Evolutionary conservation across 1,284 basidiomycete species (phyloP), one percentile per base, ranked within the genome.

Genomic region (Coniferiporia sulphurascens): DNA sequence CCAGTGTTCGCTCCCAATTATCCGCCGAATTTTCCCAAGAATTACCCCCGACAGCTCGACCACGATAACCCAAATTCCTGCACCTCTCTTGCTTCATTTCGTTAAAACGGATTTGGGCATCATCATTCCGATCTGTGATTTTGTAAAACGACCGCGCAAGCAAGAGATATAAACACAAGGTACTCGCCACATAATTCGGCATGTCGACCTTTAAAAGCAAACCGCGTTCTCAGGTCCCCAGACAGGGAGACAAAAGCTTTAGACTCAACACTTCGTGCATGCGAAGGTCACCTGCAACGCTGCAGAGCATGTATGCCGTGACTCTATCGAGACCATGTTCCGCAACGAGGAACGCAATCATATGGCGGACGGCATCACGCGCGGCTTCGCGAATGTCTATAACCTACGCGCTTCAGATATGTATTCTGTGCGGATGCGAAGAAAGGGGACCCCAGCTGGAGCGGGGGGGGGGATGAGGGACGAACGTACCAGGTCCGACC

Each of bases 241-340:
- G n/a, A n/a, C n/a, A n/a, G n/a, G n/a, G n/a, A n/a, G n/a, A n/a
- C n/a, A n/a, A n/a, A n/a, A n/a, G n/a, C n/a, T 22, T 52, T 15
- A 62, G 13, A 76, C 81, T 59, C 50, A 84, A 84, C 67, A 84
- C 83, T 71, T 85, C 84, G 61, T 84, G 84, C 73, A 86, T 75
- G 55, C 78, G 73, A 60, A 85, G 66, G 66, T 85, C 82, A 1
- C 78, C 82, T 0, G 77, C 80, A 51, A 85, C 78, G 63, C 84
- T 85, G 65, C 83, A 85, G 0, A 85, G 71, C 72, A 85, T 84
- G 63, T 85, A 85, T 22, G 81, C 82, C 1, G 79, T 79, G 3
- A 73, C 72, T 8, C 73, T 65, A 27, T 67, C 66, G 41, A 85
- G 65, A 3, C 71, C 70, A 59, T 78, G 71, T 61, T 81, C 78